phyloP scores from a whole-genome alignment of 768 basidiomycete species.

The Pleurotus eryngii region DNA sequence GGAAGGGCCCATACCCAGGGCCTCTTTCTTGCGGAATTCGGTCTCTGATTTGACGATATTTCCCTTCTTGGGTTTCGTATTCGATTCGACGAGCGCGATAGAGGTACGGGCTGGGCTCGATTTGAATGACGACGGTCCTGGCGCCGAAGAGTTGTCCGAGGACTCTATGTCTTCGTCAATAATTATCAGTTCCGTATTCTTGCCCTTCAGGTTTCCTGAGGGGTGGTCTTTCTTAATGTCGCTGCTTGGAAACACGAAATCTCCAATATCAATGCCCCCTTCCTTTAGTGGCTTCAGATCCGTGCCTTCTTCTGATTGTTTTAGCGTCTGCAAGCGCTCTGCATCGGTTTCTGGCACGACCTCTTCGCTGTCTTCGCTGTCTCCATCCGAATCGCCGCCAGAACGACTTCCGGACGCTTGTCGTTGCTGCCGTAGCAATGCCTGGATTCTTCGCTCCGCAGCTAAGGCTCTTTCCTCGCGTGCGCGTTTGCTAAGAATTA shows the following conservation, averaged over 20 bases:
- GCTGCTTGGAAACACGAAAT: conserved; percentile 4
- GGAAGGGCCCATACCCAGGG: conserved; percentile 36
- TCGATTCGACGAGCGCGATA: conserved; percentile 9
- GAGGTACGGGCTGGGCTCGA: conserved; percentile 12
- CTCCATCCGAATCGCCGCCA: conserved; percentile 24
- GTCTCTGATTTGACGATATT: conserved; percentile 43
- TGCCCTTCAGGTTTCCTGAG: not conserved
- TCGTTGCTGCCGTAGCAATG: conserved; percentile 32
- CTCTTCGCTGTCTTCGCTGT: conserved; percentile 19
- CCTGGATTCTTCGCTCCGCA: conserved; percentile 58
- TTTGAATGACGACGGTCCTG: conserved; percentile 5
- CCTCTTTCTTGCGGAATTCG: conserved; percentile 40
- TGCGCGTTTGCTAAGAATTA: conserved; percentile 60
- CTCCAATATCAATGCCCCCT: not conserved
- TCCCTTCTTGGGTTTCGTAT: conserved; percentile 21
- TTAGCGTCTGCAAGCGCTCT: conserved; percentile 6
- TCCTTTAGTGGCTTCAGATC: conserved; percentile 2
- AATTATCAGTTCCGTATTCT: not conserved
- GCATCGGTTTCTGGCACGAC: conserved; percentile 9
- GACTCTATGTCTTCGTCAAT: conserved; percentile 24
- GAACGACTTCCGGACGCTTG: conserved; percentile 21
- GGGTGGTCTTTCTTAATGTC: not conserved
- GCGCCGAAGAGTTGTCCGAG: conserved; percentile 37
- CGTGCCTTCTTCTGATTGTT: conserved; percentile 3
- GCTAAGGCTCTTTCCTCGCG: conserved; percentile 76